phyloP scores from a whole-genome alignment of 176 grass and related monocot genomes.

The bread wheat (Triticum aestivum) region DNA sequence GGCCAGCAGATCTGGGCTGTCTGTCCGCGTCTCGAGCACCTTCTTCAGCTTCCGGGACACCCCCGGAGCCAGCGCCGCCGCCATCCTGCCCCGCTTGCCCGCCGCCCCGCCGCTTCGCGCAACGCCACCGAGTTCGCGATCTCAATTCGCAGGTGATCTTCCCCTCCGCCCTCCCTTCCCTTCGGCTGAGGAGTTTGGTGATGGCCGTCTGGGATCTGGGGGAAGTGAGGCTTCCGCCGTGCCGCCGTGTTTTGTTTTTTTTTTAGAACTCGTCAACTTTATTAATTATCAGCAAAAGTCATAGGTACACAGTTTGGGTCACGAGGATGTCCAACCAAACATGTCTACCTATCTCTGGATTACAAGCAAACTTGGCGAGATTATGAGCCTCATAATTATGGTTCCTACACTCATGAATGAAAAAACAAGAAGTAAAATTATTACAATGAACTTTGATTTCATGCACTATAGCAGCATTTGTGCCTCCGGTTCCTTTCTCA shows the following conservation, averaged over 20 bases:
- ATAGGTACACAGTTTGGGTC: too few relatives aligned
- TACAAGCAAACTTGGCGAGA: too few relatives aligned
- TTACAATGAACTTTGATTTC: too few relatives aligned
- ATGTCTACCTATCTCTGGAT: too few relatives aligned
- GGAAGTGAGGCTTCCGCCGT: neutral
- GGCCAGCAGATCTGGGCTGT: conserved; percentile 86
- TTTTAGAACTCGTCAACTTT: too few relatives aligned
- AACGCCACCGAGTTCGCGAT: neutral
- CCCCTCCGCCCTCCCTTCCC: neutral
- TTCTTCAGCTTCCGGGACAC: conserved; percentile 96
- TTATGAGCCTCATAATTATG: too few relatives aligned
- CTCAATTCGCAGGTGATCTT: conserved; percentile 11
- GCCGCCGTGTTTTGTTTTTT: neutral
- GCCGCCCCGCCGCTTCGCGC: conserved; percentile 18
- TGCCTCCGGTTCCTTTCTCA: too few relatives aligned
- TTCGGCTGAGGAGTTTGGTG: conserved; percentile 11
- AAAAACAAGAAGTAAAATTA: too few relatives aligned
- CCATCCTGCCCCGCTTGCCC: conserved; percentile 6
- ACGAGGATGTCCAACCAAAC: too few relatives aligned
- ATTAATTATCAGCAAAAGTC: too few relatives aligned
- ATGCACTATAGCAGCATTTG: too few relatives aligned
- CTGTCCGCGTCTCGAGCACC: conserved; percentile 94
- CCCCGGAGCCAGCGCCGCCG: conserved; percentile 65
- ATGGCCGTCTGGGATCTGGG: conserved; percentile 42
- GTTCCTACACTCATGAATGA: too few relatives aligned